Evolutionary conservation across 2,329 filamentous ascomycete species (phyloP), one percentile per base, ranked within the genome.

Genomic region (Penicillium sp.): DNA sequence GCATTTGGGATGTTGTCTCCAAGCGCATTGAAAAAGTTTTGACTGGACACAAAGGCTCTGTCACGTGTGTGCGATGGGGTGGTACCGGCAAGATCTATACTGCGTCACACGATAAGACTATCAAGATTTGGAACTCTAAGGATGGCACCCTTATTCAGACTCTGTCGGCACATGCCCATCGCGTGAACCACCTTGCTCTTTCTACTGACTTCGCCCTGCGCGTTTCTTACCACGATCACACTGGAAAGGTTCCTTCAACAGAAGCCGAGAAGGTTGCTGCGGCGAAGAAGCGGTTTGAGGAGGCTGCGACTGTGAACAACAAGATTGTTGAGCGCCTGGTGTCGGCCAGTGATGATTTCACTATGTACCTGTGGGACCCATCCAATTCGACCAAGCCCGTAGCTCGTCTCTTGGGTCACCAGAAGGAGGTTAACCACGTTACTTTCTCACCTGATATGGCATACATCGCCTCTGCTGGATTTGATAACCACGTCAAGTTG

Each of bases 391-490:
- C 82, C 8, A 97, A 98, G 73, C 93, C 93, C 0, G 80, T 98
- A 3, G 89, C 90, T n/a, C 83, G 92, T 33, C 84, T 98, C 77
- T 77, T 91, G n/a, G 95, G 95, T 2, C 95, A 99, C 70, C 91
- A 97, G 73, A 98, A 98, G 77, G 90, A 93, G 70, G 93, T 98
- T 65, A 97, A 98, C 73, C 90, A 97, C 71, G 93, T 98, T 48
- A 90, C 88, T 0, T 98, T 98, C 76, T 96, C 91, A 1, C 92
- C 93, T 0, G 93, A 98, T 69, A 93, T 92, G 33, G 82, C 85
- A 9, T 83, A 93, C 57, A 92, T 99, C 66, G 95, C 95, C 9
- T 96, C 90, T 37, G 88, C 90, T 9, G 88, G 89, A 4, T 99
- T 93, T 79, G 95, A 99, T 74, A 99, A 98, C 72, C 90, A 93